Base-by-base conservation (phyloP, 1,284 basidiomycete species). In the Fomitiporia mediterranea region DNA sequence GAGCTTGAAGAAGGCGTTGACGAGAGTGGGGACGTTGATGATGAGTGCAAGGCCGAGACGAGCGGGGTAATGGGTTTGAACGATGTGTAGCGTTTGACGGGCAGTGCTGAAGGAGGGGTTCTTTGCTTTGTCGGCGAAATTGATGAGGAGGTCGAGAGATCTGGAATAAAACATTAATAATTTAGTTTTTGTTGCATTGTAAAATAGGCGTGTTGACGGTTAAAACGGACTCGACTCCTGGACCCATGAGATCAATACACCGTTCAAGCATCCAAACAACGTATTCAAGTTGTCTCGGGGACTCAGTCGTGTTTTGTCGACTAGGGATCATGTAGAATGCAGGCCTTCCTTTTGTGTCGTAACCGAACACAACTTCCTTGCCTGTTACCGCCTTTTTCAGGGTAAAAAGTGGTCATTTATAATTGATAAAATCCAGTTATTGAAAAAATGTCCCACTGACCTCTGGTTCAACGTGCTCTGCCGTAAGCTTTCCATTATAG, bases 31-130 rank as follows among this genome's bases (percentile, higher is more conserved):
- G 47, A 94, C 82, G 66, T 95, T 92, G 59, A 89, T 77, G 62
- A 96, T 84, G 44, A 94, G 72, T 1, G 91, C 84, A 23, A 83
- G 76, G n/a, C 92, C 93, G 34, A 98, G 82, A n/a, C 92, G 83
- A 72, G 96, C 94, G 0, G 92, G 91, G 66, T 97, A 94, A 68
- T 96, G 93, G 60, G 86, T 81, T 68, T 95, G 92, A 25, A 95
- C 74, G 62, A 94, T 91, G 69, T 80, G 75, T 42, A 93, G 76
- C 15, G 91, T 80, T 43, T 71, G 55, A 27, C 85, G 77, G 1
- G 87, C 74, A 1, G 80, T 83, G 17, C 74, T 64, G 28, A 94
- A 68, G 1, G 88, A 83, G 0, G 92, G 89, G 47, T 81, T 84
- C 65, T 90, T 92, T 15, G 81, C 83, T 66, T 81, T 81, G 68